Evolutionary conservation across 2,329 filamentous ascomycete species (phyloP).

Genomic region (Amauroascus verrucosus): DNA sequence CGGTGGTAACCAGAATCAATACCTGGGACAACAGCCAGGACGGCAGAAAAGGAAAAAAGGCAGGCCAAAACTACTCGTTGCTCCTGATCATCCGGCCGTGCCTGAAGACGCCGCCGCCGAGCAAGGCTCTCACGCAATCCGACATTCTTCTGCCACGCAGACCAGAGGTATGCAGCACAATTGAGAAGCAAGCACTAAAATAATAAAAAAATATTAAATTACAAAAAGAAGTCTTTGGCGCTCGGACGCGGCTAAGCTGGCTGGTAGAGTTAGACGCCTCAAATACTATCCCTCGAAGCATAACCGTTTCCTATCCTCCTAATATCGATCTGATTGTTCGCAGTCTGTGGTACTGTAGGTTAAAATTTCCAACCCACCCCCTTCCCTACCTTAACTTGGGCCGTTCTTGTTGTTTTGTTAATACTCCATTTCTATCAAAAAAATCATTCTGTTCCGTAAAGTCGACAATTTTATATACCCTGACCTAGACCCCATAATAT

Average conservation of each 20-base stretch:
- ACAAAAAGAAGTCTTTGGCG: too few relatives aligned
- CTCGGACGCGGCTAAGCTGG: too few relatives aligned
- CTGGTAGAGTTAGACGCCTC: neutral
- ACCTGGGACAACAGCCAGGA: constrained; percentile 9
- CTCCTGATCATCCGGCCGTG: constrained; percentile 2
- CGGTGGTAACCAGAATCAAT: constrained; percentile 10
- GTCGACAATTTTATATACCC: constrained; percentile 16
- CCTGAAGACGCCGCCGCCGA: neutral
- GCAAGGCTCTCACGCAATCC: neutral
- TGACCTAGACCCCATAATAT: constrained; percentile 16
- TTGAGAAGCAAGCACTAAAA: too few relatives aligned
- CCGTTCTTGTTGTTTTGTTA: neutral
- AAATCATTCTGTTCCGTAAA: neutral
- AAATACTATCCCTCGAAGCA: neutral
- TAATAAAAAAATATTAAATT: too few relatives aligned
- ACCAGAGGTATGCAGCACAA: constrained; percentile 1
- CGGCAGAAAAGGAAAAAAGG: constrained; percentile 14
- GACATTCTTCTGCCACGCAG: neutral
- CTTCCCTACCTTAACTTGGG: too few relatives aligned
- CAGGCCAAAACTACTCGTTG: constrained; percentile 14
- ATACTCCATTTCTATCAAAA: too few relatives aligned
- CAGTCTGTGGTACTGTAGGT: constrained; percentile 17
- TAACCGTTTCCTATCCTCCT: constrained; percentile 10
- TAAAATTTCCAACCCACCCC: neutral
- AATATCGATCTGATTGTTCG: constrained; percentile 14